These are phyloP conservation scores for Collariella sp. DNA, from an alignment of 495 filamentous ascomycete genomes.

Conservation along the genomic window DNA sequence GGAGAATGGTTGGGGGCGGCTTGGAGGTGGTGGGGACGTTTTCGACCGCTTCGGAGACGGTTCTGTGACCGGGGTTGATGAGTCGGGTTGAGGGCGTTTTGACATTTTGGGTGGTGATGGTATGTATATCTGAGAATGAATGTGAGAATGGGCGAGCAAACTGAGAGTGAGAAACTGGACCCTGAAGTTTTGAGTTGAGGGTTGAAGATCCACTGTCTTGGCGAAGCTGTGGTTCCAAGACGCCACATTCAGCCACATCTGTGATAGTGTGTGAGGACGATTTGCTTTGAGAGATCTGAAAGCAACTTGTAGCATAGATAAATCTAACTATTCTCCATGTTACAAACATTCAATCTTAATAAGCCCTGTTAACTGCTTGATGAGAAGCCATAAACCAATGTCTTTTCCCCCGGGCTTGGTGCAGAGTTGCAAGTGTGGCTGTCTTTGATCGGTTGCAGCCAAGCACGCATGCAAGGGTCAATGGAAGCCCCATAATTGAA, in stretches of 20 bases:
- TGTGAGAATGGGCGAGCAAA: too few species aligned
- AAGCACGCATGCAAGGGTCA: too few species aligned
- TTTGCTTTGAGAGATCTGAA: too few species aligned
- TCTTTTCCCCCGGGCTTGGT: too few species aligned
- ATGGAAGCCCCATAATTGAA: not conserved
- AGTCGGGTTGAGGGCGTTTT: conserved; percentile 16
- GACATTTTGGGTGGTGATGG: conserved; percentile 7
- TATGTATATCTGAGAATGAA: not conserved
- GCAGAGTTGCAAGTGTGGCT: not conserved
- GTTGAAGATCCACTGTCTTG: not conserved
- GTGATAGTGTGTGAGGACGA: too few species aligned
- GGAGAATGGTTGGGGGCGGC: not conserved
- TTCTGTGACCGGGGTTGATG: not conserved
- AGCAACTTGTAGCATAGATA: too few species aligned
- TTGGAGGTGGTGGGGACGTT: not conserved
- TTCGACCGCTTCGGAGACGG: conserved; percentile 14
- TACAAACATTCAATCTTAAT: too few species aligned
- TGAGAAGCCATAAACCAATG: too few species aligned
- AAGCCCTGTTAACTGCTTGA: too few species aligned
- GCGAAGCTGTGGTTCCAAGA: not conserved
- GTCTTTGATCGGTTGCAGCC: not conserved
- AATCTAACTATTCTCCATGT: too few species aligned
- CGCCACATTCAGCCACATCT: not conserved
- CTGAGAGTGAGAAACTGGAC: not conserved
- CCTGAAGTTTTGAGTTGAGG: not conserved